phyloP scores from a whole-genome alignment of 2,329 filamentous ascomycete species.

The Pseudogymnoascus sp. region DNA sequence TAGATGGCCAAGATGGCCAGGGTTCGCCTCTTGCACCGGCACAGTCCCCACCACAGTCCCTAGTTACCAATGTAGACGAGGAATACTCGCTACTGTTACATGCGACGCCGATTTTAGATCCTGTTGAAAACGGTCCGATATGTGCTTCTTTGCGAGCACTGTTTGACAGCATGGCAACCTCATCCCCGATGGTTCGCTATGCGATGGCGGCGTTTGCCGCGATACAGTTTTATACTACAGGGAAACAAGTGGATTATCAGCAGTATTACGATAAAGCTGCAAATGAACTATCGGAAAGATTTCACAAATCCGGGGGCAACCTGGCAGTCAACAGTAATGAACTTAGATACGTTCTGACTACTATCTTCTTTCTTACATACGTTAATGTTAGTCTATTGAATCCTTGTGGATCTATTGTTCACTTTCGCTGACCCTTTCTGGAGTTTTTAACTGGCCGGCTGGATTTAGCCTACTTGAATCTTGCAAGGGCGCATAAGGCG shows the following conservation, averaged over 20 bases:
- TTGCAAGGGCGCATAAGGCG: slow-evolving; percentile 7
- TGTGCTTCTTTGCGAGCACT: background rate
- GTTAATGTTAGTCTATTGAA: background rate
- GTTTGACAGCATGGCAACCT: slow-evolving; percentile 6
- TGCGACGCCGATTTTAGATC: background rate
- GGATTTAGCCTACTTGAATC: slow-evolving; percentile 6
- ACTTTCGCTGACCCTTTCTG: background rate
- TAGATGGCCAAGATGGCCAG: background rate
- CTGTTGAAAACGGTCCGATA: background rate
- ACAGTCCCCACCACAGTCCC: background rate
- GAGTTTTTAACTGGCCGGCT: slow-evolving; percentile 8
- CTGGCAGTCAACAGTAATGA: background rate
- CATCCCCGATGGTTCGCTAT: background rate
- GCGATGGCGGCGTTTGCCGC: slow-evolving; percentile 4
- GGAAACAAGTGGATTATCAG: slow-evolving; percentile 5
- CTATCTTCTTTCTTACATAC: slow-evolving; percentile 6
- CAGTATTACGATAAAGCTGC: slow-evolving; percentile 1
- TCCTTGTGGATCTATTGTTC: background rate
- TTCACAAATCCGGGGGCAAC: background rate
- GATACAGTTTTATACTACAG: background rate
- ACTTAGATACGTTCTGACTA: slow-evolving; percentile 7
- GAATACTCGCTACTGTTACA: slow-evolving; percentile 8
- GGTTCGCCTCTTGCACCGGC: background rate
- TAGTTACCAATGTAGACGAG: slow-evolving; percentile 4
- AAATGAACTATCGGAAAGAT: background rate